Base-by-base conservation (phyloP, 176 grass and related monocot genomes). In the Coix lacrymajobi region DNA sequence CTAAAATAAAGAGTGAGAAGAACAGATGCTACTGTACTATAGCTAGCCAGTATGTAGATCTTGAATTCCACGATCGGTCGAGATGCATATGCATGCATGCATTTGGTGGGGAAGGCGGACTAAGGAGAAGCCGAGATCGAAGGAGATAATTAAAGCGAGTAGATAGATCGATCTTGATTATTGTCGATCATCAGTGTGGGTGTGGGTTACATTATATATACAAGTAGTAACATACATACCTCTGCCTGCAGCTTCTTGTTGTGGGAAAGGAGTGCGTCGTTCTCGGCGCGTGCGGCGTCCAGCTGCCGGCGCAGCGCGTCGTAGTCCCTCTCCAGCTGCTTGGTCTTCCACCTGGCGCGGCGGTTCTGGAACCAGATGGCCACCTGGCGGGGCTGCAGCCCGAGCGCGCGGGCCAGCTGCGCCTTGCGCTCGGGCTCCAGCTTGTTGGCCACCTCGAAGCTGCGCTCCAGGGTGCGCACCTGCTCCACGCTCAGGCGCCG, bases 311-410 rank as follows among this genome's bases (percentile, higher is more conserved):
- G 86, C 9, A 92, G 87, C 3, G 64, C 61, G 43, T 88, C 75
- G 54, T 76, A 92, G 75, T 92, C 90, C 36, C 75, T 88, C n/a
- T 92, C 90, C 14, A 92, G 90, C 80, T 85, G 75, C 79, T 89
- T 92, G 3, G 87, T 92, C 87, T 92, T 92, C 90, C 90, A 92
- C 62, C 90, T 24, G 2, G 90, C 90, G 30, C 90, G 90, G 6
- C 90, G 90, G 62, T 92, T 92, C 79, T 92, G 90, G 69, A 92
- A 92, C 90, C 90, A 92, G 75, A 92, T 89, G 34, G 90, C 90
- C 15, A 92, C 90, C 83, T 92, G 90, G 0, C 90, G 62, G 0
- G 87, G 90, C 87, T 92, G 86, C 67, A 92, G 54, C 26, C 87
- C 90, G 12, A 92, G 75, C 43, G 84, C 80, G 36, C 82, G 83